Evolutionary conservation across 2,329 filamentous ascomycete species (phyloP).

Genomic region (Fusarium penzigii): DNA sequence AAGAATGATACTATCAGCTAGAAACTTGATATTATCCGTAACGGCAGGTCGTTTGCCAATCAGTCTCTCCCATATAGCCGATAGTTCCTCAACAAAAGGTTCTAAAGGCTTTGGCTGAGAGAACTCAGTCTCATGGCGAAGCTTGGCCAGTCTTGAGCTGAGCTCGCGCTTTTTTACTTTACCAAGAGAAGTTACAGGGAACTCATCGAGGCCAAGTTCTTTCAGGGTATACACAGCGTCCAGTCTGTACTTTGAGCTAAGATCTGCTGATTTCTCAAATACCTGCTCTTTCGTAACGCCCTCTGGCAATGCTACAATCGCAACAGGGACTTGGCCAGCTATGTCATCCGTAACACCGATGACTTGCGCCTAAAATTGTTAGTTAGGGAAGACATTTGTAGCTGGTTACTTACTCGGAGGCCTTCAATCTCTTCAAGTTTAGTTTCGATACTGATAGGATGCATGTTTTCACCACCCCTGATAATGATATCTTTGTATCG

Average conservation of each 20-base stretch:
- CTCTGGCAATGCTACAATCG: conserved; percentile 40
- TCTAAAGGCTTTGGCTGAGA: background rate
- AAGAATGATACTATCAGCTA: conserved; percentile 40
- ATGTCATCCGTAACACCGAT: conserved; percentile 45
- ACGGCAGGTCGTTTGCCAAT: conserved; percentile 28
- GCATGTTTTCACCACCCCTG: conserved; percentile 46
- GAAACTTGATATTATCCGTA: conserved; percentile 28
- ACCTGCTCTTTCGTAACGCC: conserved; percentile 34
- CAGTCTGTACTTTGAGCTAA: conserved; percentile 42
- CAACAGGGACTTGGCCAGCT: conserved; percentile 50
- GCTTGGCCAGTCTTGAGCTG: conserved; percentile 20
- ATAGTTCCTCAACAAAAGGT: conserved; percentile 21
- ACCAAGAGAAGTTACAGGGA: conserved; percentile 45
- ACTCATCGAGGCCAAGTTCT: conserved; percentile 40
- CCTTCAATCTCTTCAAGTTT: conserved; percentile 37
- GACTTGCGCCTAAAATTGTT: conserved; percentile 36
- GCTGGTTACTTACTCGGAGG: conserved; percentile 24
- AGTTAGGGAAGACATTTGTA: background rate
- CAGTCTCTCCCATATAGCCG: conserved; percentile 33
- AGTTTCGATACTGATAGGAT: conserved; percentile 39
- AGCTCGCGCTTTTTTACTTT: conserved; percentile 46
- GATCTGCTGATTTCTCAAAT: conserved; percentile 27
- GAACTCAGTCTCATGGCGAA: conserved; percentile 5
- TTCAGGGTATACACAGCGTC: conserved; percentile 42
- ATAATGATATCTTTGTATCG: conserved; percentile 49